Evolutionary conservation across 371 early-diverging fungal species (phyloP).

Genomic region (Apophysomyces ossiformis): DNA sequence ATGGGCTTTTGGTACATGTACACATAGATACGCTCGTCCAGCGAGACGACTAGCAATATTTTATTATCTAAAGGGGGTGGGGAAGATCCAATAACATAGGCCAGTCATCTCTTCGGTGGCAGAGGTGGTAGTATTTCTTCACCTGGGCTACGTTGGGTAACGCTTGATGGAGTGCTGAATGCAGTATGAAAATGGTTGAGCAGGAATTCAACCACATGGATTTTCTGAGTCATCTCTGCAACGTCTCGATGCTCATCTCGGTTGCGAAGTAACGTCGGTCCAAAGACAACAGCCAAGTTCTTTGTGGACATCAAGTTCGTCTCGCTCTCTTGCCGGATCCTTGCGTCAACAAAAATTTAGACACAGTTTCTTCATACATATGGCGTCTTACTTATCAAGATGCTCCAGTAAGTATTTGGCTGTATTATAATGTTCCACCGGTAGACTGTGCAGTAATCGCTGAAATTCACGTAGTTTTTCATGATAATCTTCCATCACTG

Average conservation of each 20-base stretch:
- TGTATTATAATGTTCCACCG: constrained; percentile 48
- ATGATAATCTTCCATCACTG: constrained; percentile 46
- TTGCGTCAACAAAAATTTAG: constrained; percentile 17
- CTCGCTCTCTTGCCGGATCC: constrained; percentile 56
- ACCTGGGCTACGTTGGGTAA: constrained; percentile 13
- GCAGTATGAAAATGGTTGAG: constrained; percentile 50
- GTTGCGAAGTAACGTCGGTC: constrained; percentile 84
- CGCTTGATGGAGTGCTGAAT: constrained; percentile 23
- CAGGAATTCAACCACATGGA: constrained; percentile 69
- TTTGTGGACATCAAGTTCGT: constrained; percentile 87
- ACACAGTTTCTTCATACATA: constrained; percentile 6
- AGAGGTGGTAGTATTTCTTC: background rate
- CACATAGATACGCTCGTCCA: background rate
- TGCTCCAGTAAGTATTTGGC: constrained; percentile 45
- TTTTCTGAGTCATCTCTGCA: constrained; percentile 80
- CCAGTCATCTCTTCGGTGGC: background rate
- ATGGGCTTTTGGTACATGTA: background rate
- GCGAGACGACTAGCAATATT: background rate
- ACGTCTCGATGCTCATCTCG: constrained; percentile 71
- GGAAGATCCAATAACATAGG: background rate
- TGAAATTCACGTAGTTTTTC: constrained; percentile 19
- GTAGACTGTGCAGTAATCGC: constrained; percentile 38
- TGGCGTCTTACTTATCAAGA: constrained; percentile 33
- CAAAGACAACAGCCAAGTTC: constrained; percentile 93
- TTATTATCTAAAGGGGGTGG: background rate